These are phyloP conservation scores for Nitzschia inconspicua DNA, from an alignment of 108 stramenopile genomes.

Conservation along the genomic window DNA sequence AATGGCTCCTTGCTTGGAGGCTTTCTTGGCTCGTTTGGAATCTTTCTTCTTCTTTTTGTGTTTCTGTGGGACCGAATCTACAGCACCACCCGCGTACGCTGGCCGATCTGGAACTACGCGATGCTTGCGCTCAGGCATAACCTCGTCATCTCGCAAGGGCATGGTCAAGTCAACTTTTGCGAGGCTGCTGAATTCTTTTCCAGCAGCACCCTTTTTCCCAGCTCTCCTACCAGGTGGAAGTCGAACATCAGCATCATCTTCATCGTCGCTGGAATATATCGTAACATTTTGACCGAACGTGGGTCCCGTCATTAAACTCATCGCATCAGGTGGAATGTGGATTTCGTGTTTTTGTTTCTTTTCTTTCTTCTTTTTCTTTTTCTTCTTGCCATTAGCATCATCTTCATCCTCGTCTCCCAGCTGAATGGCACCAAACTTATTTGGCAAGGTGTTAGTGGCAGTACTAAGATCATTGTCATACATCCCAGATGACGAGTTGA, in stretches of 20 bases:
- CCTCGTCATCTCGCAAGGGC: constrained; percentile 81
- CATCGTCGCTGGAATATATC: constrained; percentile 68
- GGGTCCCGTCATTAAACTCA: constrained; percentile 1
- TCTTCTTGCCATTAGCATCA: constrained; percentile 42
- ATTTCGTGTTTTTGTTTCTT: constrained; percentile 17
- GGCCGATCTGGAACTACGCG: constrained; percentile 53
- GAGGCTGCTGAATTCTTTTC: constrained; percentile 59
- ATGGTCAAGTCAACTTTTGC: constrained; percentile 82
- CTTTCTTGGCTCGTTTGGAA: constrained; percentile 23
- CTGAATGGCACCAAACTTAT: constrained; percentile 65
- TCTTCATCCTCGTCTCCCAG: constrained; percentile 66
- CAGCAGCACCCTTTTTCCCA: constrained; percentile 8
- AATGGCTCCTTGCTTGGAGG: background rate
- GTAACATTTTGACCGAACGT: constrained; percentile 8
- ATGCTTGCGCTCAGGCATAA: constrained; percentile 76
- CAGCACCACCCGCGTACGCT: background rate
- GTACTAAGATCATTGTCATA: background rate
- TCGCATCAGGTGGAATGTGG: constrained; percentile 2
- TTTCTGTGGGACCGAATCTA: constrained; percentile 17
- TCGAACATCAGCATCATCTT: constrained; percentile 52
- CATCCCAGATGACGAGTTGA: constrained; percentile 28
- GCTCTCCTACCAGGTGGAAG: background rate
- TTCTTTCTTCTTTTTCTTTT: constrained; percentile 69
- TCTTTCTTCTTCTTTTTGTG: constrained; percentile 45
- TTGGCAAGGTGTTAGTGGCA: constrained; percentile 2